Conservation (phyloP, 257 asterid species). For the Nicotiana knightiana region DNA sequence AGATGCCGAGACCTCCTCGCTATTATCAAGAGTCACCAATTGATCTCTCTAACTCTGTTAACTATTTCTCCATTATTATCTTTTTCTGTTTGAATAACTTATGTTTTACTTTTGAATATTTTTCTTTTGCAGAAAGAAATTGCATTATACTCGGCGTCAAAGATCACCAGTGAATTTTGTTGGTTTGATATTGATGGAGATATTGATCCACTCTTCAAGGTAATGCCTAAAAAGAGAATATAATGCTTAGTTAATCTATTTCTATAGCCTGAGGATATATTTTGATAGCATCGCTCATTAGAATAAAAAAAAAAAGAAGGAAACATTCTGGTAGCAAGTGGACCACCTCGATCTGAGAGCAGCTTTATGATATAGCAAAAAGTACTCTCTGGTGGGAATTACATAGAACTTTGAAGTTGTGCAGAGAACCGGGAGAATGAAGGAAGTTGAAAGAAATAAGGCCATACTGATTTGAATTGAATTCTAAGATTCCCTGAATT, state of each 20-base stretch:
- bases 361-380: neutral
- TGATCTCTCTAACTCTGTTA: neutral
- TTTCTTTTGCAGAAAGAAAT: slow-evolving; percentile 89
- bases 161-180: slow-evolving; percentile 85
- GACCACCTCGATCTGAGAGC: neutral
- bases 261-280: neutral
- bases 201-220: slow-evolving; percentile 98
- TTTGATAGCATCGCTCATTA: neutral
- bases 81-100: neutral
- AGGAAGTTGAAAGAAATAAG: neutral
- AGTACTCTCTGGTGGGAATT: neutral
- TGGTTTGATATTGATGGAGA: slow-evolving; percentile 99
- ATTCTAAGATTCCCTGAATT: neutral
- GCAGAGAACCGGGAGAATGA: neutral
- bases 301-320: neutral
- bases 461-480: neutral
- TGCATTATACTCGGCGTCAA: slow-evolving; percentile 91
- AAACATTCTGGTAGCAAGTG: neutral
- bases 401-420: neutral
- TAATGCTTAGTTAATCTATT: neutral
- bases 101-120: slow-evolving; percentile 8
- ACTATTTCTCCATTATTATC: neutral
- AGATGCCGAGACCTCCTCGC: too few relatives aligned
- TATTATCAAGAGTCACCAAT: neutral
- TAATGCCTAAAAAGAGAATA: slow-evolving; percentile 22